phyloP scores from a whole-genome alignment of 345 rosid genomes.

The Linum tenue region DNA sequence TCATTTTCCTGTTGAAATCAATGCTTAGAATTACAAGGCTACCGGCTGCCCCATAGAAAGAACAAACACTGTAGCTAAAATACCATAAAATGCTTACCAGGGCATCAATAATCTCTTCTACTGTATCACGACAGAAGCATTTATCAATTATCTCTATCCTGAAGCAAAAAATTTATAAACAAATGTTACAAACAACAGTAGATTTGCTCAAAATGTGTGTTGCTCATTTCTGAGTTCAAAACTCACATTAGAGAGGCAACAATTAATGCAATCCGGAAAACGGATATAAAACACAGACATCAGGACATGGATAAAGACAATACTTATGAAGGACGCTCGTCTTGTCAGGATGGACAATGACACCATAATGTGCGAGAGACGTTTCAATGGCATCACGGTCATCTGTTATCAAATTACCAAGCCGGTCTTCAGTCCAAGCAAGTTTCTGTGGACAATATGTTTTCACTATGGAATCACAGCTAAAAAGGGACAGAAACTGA shows the following conservation, averaged over 20 bases:
- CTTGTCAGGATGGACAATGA: slow-evolving; percentile 65
- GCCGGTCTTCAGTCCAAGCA: slow-evolving; percentile 59
- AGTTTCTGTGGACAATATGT: slow-evolving; percentile 48
- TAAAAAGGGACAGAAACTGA: slow-evolving; percentile 5
- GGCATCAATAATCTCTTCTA: slow-evolving; percentile 77
- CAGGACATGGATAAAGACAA: neutral
- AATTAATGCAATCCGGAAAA: slow-evolving; percentile 1
- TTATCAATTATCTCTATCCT: slow-evolving; percentile 75
- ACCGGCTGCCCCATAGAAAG: neutral
- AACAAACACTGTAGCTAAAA: neutral
- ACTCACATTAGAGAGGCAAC: neutral
- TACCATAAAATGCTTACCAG: slow-evolving; percentile 41
- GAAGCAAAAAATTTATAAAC: slow-evolving; percentile 12
- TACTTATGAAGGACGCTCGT: slow-evolving; percentile 65
- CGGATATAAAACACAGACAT: neutral
- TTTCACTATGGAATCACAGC: slow-evolving; percentile 7
- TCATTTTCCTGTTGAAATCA: slow-evolving; percentile 46
- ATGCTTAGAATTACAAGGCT: slow-evolving; percentile 1
- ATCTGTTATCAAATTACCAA: slow-evolving; percentile 75
- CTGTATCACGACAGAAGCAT: slow-evolving; percentile 73
- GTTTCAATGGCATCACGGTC: slow-evolving; percentile 61
- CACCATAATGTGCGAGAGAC: slow-evolving; percentile 81
- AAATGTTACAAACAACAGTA: neutral
- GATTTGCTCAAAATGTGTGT: neutral
- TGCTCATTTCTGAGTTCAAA: neutral